Conservation (phyloP, 441 rosid species). For the Capsella rubella region DNA sequence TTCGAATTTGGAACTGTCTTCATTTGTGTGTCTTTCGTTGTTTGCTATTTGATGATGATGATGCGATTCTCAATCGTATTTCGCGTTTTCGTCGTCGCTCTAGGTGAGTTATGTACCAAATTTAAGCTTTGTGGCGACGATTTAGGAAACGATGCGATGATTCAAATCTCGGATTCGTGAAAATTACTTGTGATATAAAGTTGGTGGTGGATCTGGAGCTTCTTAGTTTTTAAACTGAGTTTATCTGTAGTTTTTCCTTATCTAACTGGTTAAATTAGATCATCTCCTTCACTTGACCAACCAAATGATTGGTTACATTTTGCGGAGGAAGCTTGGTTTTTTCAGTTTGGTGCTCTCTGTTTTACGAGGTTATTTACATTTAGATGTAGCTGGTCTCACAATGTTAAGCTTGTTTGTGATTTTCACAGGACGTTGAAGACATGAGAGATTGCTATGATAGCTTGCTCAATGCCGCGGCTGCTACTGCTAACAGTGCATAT, state of each 20-base stretch:
- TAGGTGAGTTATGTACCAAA: conserved; percentile 1
- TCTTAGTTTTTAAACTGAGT: not conserved
- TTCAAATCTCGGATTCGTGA: conserved; percentile 3
- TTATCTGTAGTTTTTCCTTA: not conserved
- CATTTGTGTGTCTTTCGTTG: not conserved
- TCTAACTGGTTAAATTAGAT: not conserved
- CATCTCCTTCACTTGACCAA: conserved; percentile 19
- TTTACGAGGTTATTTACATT: conserved; percentile 4
- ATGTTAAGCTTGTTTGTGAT: not conserved
- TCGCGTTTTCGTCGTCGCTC: not conserved
- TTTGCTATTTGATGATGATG: conserved; percentile 7
- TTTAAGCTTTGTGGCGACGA: conserved; percentile 9
- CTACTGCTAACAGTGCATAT: conserved; percentile 64
- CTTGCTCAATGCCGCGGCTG: conserved; percentile 77
- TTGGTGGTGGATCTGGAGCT: conserved; percentile 26
- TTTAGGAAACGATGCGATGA: conserved; percentile 24
- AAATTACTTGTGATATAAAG: not conserved
- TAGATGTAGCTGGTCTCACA: not conserved
- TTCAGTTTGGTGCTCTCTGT: conserved; percentile 5
- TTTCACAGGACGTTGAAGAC: conserved; percentile 62
- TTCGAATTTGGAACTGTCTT: conserved; percentile 28
- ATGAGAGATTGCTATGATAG: conserved; percentile 78
- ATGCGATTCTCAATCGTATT: conserved; percentile 1
- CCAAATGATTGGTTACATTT: not conserved
- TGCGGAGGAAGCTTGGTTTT: not conserved